These are phyloP conservation scores for Nakaseomyces uthaithaninus DNA, from an alignment of 1,139 yeast species.

Conservation along the genomic window DNA sequence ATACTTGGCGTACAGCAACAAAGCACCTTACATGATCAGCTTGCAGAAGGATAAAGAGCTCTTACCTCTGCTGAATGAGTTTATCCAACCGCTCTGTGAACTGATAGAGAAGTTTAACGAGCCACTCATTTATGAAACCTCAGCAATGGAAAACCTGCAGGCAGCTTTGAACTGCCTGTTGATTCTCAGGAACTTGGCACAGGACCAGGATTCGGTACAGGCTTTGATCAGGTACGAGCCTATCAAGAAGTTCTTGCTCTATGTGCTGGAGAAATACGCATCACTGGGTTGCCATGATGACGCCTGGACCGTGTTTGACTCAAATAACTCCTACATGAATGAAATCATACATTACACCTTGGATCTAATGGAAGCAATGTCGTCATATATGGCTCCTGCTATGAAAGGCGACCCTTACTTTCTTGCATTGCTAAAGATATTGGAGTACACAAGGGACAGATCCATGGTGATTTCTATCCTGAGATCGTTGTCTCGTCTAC, in stretches of 20 bases:
- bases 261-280: conserved; percentile 25
- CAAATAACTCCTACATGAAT: conserved; percentile 33
- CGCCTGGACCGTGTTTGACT: conserved; percentile 20
- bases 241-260: conserved; percentile 39
- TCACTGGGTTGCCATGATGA: conserved; percentile 6
- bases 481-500: conserved; percentile 44
- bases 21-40: conserved; percentile 31
- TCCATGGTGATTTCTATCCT: conserved; percentile 45
- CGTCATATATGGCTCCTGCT: conserved; percentile 74
- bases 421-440: conserved; percentile 41
- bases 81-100: conserved; percentile 20
- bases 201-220: conserved; percentile 78
- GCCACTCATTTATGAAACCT: conserved; percentile 19
- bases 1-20: conserved; percentile 30
- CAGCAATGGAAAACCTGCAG: conserved; percentile 20
- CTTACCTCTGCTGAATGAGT: conserved; percentile 23
- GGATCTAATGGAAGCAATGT: conserved; percentile 77
- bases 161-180: conserved; percentile 33
- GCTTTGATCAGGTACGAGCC: conserved; percentile 51
- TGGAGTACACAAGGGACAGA: conserved; percentile 47
- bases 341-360: conserved; percentile 65
- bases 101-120: conserved; percentile 21
- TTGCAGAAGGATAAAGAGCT: conserved; percentile 26
- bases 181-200: conserved; percentile 69
- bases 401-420: conserved; percentile 56